Conservation (phyloP, 2,329 filamentous ascomycete species). For the Penicillium crustosum region DNA sequence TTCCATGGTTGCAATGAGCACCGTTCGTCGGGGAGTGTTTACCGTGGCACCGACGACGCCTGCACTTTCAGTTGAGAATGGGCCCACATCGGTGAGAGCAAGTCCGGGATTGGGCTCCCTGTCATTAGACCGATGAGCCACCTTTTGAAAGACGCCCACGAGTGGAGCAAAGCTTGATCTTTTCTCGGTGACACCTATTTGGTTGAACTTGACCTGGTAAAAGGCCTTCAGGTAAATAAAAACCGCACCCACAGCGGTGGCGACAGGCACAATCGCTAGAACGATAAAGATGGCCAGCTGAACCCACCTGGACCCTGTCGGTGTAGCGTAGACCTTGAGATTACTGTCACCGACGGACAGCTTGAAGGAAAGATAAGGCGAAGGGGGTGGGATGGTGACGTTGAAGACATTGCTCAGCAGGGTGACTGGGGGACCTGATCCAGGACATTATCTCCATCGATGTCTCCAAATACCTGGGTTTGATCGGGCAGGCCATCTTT, state of each 20-base stretch:
- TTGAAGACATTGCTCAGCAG: conserved; percentile 58
- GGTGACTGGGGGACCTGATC: conserved; percentile 61
- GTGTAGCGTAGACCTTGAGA: conserved; percentile 48
- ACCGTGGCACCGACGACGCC: conserved; percentile 31
- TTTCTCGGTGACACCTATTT: conserved; percentile 56
- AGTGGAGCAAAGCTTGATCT: conserved; percentile 43
- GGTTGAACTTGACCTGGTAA: conserved; percentile 64
- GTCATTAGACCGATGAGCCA: conserved; percentile 1
- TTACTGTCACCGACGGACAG: conserved; percentile 57
- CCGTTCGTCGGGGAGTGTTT: conserved; percentile 47
- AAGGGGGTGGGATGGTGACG: conserved; percentile 54
- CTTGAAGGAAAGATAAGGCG: conserved; percentile 56
- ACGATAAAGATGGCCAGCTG: conserved; percentile 58
- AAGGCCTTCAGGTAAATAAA: conserved; percentile 62
- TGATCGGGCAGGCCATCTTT: conserved; percentile 62
- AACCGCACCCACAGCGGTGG: conserved; percentile 51
- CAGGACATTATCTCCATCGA: conserved; percentile 59
- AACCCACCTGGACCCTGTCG: conserved; percentile 50
- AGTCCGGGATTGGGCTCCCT: neutral
- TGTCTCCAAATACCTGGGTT: conserved; percentile 59
- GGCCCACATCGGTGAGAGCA: conserved; percentile 23
- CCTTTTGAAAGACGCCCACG: conserved; percentile 6
- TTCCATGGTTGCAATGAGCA: conserved; percentile 69
- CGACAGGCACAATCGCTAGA: conserved; percentile 54
- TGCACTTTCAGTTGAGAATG: conserved; percentile 31